Base-by-base conservation (phyloP, 2,329 filamentous ascomycete genomes). In the Trichoderma harzianum region DNA sequence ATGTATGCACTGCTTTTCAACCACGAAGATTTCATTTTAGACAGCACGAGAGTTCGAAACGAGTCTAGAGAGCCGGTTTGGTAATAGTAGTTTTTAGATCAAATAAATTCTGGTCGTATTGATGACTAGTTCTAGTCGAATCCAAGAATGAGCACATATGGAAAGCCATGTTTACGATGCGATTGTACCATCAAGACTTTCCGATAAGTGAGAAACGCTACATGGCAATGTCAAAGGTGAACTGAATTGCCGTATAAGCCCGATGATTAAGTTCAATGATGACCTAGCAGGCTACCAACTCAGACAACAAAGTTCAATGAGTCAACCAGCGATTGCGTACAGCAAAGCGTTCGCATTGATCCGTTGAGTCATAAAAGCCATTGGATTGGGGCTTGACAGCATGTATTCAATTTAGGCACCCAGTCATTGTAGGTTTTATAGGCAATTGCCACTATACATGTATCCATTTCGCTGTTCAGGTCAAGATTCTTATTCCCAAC, bases 401-500 rank as follows among this genome's bases (percentile, higher is more conserved):
- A 51, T 21, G 2, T 12, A 11, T 51, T 51, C n/a, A 51, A 51
- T 51, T 51, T 12, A 7, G n/a, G 43, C 11, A 51, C 5, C 4
- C n/a, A 12, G 43, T 51, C 43, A 51, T 21, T 3, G 43, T 8
- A 2, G 7, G 18, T 11, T 21, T 21, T 10, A 5, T 47, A 47
- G 4, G n/a, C n/a, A 21, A 12, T 6, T 51, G n/a, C 43, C 8
- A 5, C 43, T 8, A 6, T 21, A 5, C 2, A 21, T 10, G 10
- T 21, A 1, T 21, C n/a, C 43, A 12, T 6, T 51, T 51, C n/a
- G 3, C n/a, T 7, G 5, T 24, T 24, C 10, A 3, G 43, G 5
- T 1, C n/a, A 24, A 1, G 43, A 0, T 12, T 3, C 5, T 21
- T 11, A 51, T 51, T 0, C n/a, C n/a, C 11, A 12, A 3, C 10